Evolutionary conservation across 2,329 filamentous ascomycete species (phyloP).

Genomic region (Cytospora piceae): DNA sequence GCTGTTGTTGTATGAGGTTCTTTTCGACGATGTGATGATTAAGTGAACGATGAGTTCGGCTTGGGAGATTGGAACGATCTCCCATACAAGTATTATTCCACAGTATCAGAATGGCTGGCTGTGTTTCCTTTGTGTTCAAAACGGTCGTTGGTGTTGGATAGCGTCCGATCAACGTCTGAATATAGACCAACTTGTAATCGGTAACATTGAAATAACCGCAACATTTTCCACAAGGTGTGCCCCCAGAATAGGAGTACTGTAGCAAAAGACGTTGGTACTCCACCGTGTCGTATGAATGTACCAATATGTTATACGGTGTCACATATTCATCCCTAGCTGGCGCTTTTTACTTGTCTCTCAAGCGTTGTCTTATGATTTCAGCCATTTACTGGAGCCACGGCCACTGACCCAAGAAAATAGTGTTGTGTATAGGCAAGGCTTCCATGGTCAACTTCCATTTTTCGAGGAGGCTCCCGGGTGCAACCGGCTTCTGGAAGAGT

Average conservation of each 20-base stretch:
- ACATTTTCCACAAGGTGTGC: not conserved
- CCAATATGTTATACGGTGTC: not conserved
- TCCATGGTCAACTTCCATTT: too few relatives aligned
- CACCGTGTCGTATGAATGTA: too few relatives aligned
- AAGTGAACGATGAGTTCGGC: slow-evolving; percentile 12
- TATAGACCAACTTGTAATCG: slow-evolving; percentile 15
- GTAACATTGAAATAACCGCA: not conserved
- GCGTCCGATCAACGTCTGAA: slow-evolving; percentile 14
- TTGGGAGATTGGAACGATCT: not conserved
- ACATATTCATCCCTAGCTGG: not conserved
- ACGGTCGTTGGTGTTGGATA: slow-evolving; percentile 18
- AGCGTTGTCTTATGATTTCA: not conserved
- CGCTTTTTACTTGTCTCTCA: not conserved
- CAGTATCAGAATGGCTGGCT: slow-evolving; percentile 11
- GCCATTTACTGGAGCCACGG: not conserved
- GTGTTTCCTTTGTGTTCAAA: slow-evolving; percentile 4
- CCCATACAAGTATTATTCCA: not conserved
- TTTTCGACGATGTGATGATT: slow-evolving; percentile 26
- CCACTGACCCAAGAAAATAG: not conserved
- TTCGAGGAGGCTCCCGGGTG: too few relatives aligned
- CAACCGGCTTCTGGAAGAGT: too few relatives aligned
- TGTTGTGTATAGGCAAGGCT: too few relatives aligned
- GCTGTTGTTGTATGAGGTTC: not conserved
- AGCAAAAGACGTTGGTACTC: not conserved
- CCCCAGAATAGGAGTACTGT: not conserved